Percentiles rank a stretch among this genome's conserved stretches.
phyloP scores from a whole-genome alignment of 805 yeast species.

The Suhomyces tanzawaensis region DNA sequence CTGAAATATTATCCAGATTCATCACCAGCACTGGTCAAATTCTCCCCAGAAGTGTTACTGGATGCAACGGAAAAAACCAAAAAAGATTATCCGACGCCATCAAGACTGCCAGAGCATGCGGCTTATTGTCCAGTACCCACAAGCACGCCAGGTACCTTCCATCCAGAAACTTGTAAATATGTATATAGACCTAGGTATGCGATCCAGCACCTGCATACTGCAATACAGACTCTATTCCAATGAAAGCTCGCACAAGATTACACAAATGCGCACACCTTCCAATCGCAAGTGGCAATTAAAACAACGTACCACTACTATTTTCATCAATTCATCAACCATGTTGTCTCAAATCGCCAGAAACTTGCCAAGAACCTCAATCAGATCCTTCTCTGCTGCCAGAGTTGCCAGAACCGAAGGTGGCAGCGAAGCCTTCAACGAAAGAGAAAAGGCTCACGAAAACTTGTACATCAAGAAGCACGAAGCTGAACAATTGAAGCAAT shows the following conservation, averaged over 20 bases:
- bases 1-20: constrained; percentile 63
- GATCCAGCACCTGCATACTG: too few species aligned
- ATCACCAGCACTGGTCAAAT: constrained; percentile 74
- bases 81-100: constrained; percentile 71
- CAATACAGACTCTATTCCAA: too few species aligned
- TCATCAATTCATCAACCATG: constrained; percentile 7
- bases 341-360: constrained; percentile 25
- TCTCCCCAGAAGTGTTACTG: constrained; percentile 67
- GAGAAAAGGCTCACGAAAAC: constrained; percentile 92
- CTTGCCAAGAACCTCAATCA: constrained; percentile 21
- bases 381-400: constrained; percentile 32
- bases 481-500: constrained; percentile 76
- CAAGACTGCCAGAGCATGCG: constrained; percentile 76
- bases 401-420: constrained; percentile 18
- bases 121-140: constrained; percentile 74
- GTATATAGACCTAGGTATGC: too few species aligned
- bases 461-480: constrained; percentile 84
- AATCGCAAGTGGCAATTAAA: not conserved
- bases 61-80: constrained; percentile 65
- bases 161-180: constrained; percentile 30
- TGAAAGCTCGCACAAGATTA: too few species aligned
- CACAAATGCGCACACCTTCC: too few species aligned
- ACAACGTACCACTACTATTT: not conserved
- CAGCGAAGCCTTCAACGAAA: constrained; percentile 51
- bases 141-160: constrained; percentile 52